These are phyloP conservation scores for Saussurea involucrata DNA, from an alignment of 129 eudicot species.

Conservation along the genomic window DNA sequence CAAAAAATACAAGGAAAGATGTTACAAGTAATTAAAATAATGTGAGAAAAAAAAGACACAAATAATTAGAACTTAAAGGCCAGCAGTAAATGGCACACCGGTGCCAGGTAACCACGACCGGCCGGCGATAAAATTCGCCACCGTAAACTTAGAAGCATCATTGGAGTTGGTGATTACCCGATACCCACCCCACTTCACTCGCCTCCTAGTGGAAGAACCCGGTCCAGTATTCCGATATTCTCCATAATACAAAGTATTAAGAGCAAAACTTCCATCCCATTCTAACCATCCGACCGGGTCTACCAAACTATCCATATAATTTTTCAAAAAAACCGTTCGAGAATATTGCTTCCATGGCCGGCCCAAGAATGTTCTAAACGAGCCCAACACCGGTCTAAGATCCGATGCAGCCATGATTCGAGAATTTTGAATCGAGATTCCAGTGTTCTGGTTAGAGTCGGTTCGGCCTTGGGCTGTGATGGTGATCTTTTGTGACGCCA, in stretches of 20 bases:
- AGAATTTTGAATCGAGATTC: constrained; percentile 56
- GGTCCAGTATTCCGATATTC: constrained; percentile 65
- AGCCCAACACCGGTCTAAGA: constrained; percentile 37
- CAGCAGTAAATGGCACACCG: constrained; percentile 48
- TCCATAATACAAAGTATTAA: constrained; percentile 56
- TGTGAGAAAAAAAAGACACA: background rate
- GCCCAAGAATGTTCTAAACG: constrained; percentile 45
- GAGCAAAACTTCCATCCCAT: constrained; percentile 49
- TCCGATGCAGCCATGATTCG: constrained; percentile 58
- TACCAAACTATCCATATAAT: constrained; percentile 49
- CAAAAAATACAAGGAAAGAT: background rate
- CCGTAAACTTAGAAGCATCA: constrained; percentile 50
- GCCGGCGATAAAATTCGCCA: constrained; percentile 46
- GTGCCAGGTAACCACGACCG: constrained; percentile 57
- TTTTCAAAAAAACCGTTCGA: constrained; percentile 47
- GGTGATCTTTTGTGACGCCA: constrained; percentile 36
- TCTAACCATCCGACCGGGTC: constrained; percentile 62
- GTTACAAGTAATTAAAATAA: background rate
- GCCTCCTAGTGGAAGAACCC: constrained; percentile 36
- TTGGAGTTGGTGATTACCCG: constrained; percentile 37
- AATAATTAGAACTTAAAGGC: constrained; percentile 24
- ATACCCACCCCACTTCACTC: constrained; percentile 63
- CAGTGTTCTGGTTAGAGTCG: constrained; percentile 53
- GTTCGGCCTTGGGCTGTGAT: constrained; percentile 68
- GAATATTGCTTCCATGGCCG: constrained; percentile 73